Percentiles rank a stretch among this genome's conserved stretches.
phyloP scores from a whole-genome alignment of 1,284 basidiomycete species.

The Ustanciosporium gigantosporum region DNA sequence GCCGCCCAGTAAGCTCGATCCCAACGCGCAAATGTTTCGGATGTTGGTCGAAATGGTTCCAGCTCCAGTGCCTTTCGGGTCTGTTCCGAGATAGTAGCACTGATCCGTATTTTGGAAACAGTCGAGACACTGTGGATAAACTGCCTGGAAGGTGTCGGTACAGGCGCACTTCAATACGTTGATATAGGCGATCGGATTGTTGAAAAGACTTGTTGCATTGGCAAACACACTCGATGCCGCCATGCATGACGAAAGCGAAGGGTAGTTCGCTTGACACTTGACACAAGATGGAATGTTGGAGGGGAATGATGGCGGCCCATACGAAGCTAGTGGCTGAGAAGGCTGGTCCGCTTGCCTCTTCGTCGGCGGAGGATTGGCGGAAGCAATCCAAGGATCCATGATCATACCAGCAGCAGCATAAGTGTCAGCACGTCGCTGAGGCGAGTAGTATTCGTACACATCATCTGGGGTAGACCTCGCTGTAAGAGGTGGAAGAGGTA shows the following conservation, averaged over 20 bases:
- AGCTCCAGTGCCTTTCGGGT: constrained; percentile 50
- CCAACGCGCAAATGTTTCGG: constrained; percentile 45
- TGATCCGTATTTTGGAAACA: constrained; percentile 62
- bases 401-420: too few relatives aligned
- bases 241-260: constrained; percentile 44
- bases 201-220: constrained; percentile 47
- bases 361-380: too few relatives aligned
- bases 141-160: constrained; percentile 70
- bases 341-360: constrained; percentile 31
- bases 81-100: constrained; percentile 47
- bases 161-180: constrained; percentile 71
- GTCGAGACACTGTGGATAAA: constrained; percentile 73
- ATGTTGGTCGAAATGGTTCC: constrained; percentile 34
- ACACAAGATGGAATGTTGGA: constrained; percentile 38
- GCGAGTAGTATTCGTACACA: constrained; percentile 35
- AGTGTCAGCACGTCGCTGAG: constrained; percentile 5
- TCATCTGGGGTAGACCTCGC: constrained; percentile 40
- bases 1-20: constrained; percentile 37
- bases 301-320: constrained; percentile 42
- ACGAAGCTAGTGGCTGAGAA: constrained; percentile 27
- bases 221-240: constrained; percentile 37
- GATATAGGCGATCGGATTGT: constrained; percentile 45
- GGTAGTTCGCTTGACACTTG: constrained; percentile 45
- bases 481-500: too few relatives aligned
- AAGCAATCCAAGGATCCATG: too few relatives aligned